Evolutionary conservation across 805 yeast species (phyloP).

Genomic region (Candida multigemmis): DNA sequence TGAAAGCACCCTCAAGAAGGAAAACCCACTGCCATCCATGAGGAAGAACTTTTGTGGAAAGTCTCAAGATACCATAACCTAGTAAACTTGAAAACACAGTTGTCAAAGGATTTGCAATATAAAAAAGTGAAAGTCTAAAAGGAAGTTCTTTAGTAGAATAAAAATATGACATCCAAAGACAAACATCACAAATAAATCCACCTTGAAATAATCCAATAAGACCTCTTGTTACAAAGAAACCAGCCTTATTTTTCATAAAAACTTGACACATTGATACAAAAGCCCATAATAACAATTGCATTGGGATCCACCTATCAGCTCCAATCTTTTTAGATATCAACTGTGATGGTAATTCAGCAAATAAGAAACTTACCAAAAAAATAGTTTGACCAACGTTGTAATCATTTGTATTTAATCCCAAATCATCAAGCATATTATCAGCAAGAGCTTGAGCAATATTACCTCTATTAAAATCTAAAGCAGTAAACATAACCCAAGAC

Average conservation of each 20-base stretch:
- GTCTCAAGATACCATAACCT: slow-evolving; percentile 12
- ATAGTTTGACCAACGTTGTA: slow-evolving; percentile 33
- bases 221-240: slow-evolving; percentile 16
- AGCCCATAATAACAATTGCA: slow-evolving; percentile 17
- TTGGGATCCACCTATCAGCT: slow-evolving; percentile 52
- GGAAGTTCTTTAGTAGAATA: slow-evolving; percentile 52
- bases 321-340: slow-evolving; percentile 53
- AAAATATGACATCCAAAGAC: slow-evolving; percentile 57
- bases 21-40: slow-evolving; percentile 57
- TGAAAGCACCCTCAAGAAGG: slow-evolving; percentile 52
- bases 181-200: slow-evolving; percentile 40
- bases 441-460: slow-evolving; percentile 13
- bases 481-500: slow-evolving; percentile 13
- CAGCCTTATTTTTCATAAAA: slow-evolving; percentile 10
- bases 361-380: slow-evolving; percentile 30
- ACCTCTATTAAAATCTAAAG: slow-evolving; percentile 14
- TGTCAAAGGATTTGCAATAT: slow-evolving; percentile 17
- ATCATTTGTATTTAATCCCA: slow-evolving; percentile 24
- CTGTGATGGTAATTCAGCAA: slow-evolving; percentile 50
- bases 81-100: slow-evolving; percentile 11
- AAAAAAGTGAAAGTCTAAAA: slow-evolving; percentile 41
- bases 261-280: slow-evolving; percentile 17
- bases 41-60: slow-evolving; percentile 9
- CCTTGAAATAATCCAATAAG: slow-evolving; percentile 21
- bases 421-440: slow-evolving; percentile 19